Base-by-base conservation (phyloP, 768 basidiomycete genomes). In the Russula compacta region DNA sequence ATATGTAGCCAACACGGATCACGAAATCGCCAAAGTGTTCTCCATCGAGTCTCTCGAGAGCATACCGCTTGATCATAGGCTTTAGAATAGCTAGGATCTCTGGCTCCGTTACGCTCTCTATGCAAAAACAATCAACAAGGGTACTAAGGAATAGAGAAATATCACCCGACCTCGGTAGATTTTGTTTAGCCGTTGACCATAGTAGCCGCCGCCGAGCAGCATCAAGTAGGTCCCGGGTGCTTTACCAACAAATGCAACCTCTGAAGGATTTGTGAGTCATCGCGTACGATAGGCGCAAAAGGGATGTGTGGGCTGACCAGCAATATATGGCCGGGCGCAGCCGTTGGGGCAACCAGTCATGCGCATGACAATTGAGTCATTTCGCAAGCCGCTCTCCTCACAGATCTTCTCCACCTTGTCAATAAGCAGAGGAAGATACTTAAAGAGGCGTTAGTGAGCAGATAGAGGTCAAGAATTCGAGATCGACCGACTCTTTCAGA, bases 331-430 rank as follows among this genome's bases (percentile, higher is more conserved):
- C 60, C 95, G 81, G 2, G 95, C 91, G 71, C 94, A 94, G 40
- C 92, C 92, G 68, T 93, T 94, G 3, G 92, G 92, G 67, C 95
- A 98, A 53, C 95, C 95, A 15, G 95, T 98, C 95, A 98, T 98
- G 56, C 95, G 83, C 95, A 99, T 98, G 62, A 98, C 84, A 66
- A 98, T 95, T 3, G 89, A 85, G 73, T 99, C 95, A 71, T 97
- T 87, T 49, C 95, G 81, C 44, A 98, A 77, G 19, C 95, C 95
- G 67, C 85, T 88, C 71, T 94, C 90, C 72, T 98, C 97, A 69
- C 89, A 91, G 6, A 98, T 87, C 74, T 85, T 84, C 77, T 99
- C 95, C 17, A 98, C 87, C 75, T 98, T 98, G 74, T 92, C 87
- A 60, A 98, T 79, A 43, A 98, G 84, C 14, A 98, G 69, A 15